Conservation (phyloP, 352 stramenopile genomes). For the Phytophthora hybrid region DNA sequence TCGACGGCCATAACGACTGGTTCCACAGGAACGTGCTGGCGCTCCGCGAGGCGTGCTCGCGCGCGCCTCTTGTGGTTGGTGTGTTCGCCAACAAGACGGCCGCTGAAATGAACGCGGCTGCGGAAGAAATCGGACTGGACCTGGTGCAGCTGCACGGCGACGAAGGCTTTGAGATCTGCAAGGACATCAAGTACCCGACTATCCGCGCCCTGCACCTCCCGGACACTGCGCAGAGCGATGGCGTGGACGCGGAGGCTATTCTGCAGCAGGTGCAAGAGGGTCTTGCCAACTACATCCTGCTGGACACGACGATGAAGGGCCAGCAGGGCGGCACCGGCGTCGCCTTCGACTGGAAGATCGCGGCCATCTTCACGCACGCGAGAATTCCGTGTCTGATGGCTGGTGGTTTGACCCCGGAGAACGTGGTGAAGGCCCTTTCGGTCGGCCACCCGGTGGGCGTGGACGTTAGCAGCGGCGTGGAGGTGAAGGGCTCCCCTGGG, state of each 20-base stretch:
- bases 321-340: constrained; percentile 93
- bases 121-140: constrained; percentile 93
- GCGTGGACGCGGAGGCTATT: constrained; percentile 78
- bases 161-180: constrained; percentile 92
- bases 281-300: constrained; percentile 90
- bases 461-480: constrained; percentile 97
- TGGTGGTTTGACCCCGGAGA: constrained; percentile 94
- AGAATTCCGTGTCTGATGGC: constrained; percentile 97
- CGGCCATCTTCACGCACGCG: constrained; percentile 87
- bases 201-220: constrained; percentile 95
- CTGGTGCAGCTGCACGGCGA: constrained; percentile 98
- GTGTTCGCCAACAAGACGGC: constrained; percentile 97
- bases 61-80: constrained; percentile 91
- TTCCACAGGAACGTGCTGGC: constrained; percentile 80
- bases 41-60: constrained; percentile 72
- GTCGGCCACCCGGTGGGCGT: constrained; percentile 91
- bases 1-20: constrained; percentile 66
- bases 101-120: constrained; percentile 92
- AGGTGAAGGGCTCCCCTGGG: constrained; percentile 78
- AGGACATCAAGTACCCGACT: constrained; percentile 88
- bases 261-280: constrained; percentile 69
- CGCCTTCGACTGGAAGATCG: constrained; percentile 97
- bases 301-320: constrained; percentile 97
- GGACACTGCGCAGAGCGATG: constrained; percentile 76
- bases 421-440: constrained; percentile 92